Base-by-base conservation (phyloP, 73 alveolate species). In the Paramecium sexaurelia region DNA sequence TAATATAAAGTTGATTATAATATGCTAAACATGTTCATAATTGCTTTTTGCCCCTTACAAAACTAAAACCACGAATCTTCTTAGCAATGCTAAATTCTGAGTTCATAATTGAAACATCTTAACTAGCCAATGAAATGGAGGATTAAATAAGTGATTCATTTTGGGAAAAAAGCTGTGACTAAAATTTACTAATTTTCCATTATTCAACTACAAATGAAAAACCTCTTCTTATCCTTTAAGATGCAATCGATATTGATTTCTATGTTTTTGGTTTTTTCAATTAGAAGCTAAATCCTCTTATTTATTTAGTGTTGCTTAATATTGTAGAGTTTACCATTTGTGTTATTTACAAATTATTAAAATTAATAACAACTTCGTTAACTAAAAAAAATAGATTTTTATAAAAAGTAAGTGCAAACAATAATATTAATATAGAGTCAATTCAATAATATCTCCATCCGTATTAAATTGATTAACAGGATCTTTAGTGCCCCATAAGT, bases 211-310 rank as follows among this genome's bases (percentile, higher is more conserved):
- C 55, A 40, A 78, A 78, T 10, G 75, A 41, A 43, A 78, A 78
- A 3, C 90, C 90, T 78, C 90, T 78, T 45, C 90, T 71, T 35
- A 27, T 71, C 15, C 83, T 66, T 66, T 51, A 51, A 17, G 67
- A 51, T 51, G 43, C 83, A 1, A 32, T 61, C 3, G 83, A 61
- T 11, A 61, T 61, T 13, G 47, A 29, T 32, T 61, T 61, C 43
- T 61, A 32, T 61, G 83, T 29, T 61, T 61, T 61, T 10, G 83
- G 39, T 32, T 32, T 61, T 15, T 61, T 61, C 39, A 61, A 32
- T 61, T 61, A 61, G 43, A 61, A 61, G 26, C 26, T 61, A 61
- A 61, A 61, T 32, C 83, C 83, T 61, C 83, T 26, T 61, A 61
- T 61, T 61, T 61, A 24, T 61, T 61, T 61, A 8, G 43, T 61